These are phyloP conservation scores for Ogataea corticis DNA, from an alignment of 805 yeast species.

Conservation along the genomic window DNA sequence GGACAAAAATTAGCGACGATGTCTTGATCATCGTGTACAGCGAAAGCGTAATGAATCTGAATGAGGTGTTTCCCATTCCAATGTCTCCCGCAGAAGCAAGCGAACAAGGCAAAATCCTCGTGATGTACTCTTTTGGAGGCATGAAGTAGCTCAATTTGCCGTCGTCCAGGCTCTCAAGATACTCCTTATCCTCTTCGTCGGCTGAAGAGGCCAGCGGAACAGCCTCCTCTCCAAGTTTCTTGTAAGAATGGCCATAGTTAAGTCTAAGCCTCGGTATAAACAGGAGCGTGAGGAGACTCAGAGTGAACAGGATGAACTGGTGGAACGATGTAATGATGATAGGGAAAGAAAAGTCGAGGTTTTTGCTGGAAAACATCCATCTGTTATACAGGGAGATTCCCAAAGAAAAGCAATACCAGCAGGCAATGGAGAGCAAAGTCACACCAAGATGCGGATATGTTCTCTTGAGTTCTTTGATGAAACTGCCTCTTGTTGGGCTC, in stretches of 20 bases:
- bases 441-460: constrained; percentile 31
- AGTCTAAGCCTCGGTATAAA: constrained; percentile 52
- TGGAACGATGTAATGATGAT: constrained; percentile 82
- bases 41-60: constrained; percentile 74
- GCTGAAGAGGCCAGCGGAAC: constrained; percentile 8
- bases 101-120: constrained; percentile 78
- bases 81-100: constrained; percentile 90
- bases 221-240: constrained; percentile 20
- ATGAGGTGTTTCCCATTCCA: constrained; percentile 86
- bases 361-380: constrained; percentile 89
- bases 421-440: constrained; percentile 29
- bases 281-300: constrained; percentile 50
- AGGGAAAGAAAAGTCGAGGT: constrained; percentile 80
- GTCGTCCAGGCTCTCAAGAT: constrained; percentile 9
- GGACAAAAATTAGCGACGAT: constrained; percentile 82
- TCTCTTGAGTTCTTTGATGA: constrained; percentile 13
- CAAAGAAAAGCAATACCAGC: constrained; percentile 71
- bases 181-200: constrained; percentile 12
- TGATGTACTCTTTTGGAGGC: constrained; percentile 42
- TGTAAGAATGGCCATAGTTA: constrained; percentile 12
- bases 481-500: neutral
- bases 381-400: constrained; percentile 82
- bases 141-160: constrained; percentile 23
- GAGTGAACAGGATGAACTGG: constrained; percentile 64
- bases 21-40: constrained; percentile 94